Evolutionary conservation across 2,329 filamentous ascomycete species (phyloP).

Genomic region (Eutypa lata): DNA sequence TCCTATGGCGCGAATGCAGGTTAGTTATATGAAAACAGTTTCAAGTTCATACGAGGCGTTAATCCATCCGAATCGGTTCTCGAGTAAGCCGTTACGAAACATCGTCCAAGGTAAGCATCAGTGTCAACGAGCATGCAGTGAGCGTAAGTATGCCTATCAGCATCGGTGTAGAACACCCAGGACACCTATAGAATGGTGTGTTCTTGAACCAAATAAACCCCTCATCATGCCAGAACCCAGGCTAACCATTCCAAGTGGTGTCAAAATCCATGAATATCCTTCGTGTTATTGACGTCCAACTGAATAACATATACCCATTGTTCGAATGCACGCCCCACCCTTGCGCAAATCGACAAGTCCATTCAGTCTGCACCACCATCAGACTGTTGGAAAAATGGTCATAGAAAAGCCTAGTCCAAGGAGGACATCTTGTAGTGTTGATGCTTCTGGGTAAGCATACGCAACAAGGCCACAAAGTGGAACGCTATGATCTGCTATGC

Average conservation of each 20-base stretch:
- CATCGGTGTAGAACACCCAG: constrained; percentile 3
- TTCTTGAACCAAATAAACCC: background rate
- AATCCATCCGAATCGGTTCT: constrained; percentile 20
- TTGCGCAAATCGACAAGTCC: background rate
- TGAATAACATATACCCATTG: background rate
- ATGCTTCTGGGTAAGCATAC: background rate
- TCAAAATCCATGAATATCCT: background rate
- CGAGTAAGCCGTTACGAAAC: constrained; percentile 17
- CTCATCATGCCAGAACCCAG: background rate
- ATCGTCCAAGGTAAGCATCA: constrained; percentile 25
- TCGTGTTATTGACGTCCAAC: background rate
- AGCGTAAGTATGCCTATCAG: constrained; percentile 39
- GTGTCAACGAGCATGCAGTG: constrained; percentile 61
- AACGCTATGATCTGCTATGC: constrained; percentile 12
- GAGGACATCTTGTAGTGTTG: background rate
- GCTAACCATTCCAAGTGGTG: background rate
- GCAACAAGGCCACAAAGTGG: background rate
- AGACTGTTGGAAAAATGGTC: background rate
- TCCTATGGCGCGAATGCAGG: constrained; percentile 72
- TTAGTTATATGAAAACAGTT: constrained; percentile 59
- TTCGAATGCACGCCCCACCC: background rate
- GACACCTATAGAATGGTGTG: constrained; percentile 1
- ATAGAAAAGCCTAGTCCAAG: background rate
- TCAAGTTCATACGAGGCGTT: constrained; percentile 26
- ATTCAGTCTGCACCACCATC: background rate